A percentile compares a stretch with the other conserved stretches of the same genome.
Evolutionary conservation across 2,329 filamentous ascomycete genomes (phyloP).

Genomic region (Exophiala phaeomuriformis): DNA sequence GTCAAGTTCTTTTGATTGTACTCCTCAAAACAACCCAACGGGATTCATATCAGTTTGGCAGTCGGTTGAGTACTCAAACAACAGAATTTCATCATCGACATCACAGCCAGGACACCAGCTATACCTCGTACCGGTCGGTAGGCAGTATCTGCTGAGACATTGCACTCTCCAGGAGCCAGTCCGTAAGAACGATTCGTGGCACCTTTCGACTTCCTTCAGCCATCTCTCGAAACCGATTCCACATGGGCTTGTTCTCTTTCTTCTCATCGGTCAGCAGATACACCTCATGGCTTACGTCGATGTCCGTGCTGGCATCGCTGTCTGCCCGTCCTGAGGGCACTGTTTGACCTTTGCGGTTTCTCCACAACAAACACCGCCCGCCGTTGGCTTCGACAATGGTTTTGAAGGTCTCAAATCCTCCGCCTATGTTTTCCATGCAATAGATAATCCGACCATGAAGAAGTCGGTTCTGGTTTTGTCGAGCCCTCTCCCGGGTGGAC

Average conservation of each 20-base stretch:
- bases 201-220: slow-evolving; percentile 70
- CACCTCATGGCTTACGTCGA: slow-evolving; percentile 61
- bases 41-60: neutral
- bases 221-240: slow-evolving; percentile 73
- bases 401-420: slow-evolving; percentile 76
- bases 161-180: slow-evolving; percentile 84
- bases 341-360: slow-evolving; percentile 62
- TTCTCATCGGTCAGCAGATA: slow-evolving; percentile 71
- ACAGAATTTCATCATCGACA: neutral
- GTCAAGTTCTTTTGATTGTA: slow-evolving; percentile 87
- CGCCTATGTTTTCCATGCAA: slow-evolving; percentile 70
- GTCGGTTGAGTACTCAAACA: neutral
- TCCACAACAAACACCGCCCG: slow-evolving; percentile 70
- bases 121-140: slow-evolving; percentile 52
- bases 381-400: slow-evolving; percentile 84
- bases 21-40: neutral
- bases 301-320: slow-evolving; percentile 33
- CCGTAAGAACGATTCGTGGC: slow-evolving; percentile 70
- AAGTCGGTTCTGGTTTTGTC: slow-evolving; percentile 67
- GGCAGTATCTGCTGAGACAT: slow-evolving; percentile 78
- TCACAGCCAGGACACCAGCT: neutral
- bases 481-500: slow-evolving; percentile 62
- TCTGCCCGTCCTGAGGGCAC: slow-evolving; percentile 48
- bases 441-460: slow-evolving; percentile 72
- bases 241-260: slow-evolving; percentile 63